Evolutionary conservation across 257 asterid genomes (phyloP).

Genomic region (Solanum neorickii): DNA sequence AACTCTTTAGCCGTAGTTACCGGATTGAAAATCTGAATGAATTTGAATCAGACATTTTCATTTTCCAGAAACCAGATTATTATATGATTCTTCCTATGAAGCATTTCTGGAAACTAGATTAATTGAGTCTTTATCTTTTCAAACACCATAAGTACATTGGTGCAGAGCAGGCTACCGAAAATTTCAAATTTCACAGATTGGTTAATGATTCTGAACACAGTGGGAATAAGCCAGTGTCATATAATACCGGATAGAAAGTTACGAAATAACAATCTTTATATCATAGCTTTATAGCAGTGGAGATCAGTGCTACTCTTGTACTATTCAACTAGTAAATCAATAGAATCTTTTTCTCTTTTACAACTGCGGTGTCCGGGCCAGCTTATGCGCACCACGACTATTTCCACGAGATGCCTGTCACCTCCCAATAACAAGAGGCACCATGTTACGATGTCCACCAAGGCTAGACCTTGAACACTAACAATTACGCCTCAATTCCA

Average conservation of each 20-base stretch:
- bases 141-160: neutral
- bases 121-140: neutral
- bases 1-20: neutral
- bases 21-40: neutral
- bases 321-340: neutral
- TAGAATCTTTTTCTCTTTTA: neutral
- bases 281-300: neutral
- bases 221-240: neutral
- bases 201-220: neutral
- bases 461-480: neutral
- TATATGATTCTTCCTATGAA: neutral
- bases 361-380: neutral
- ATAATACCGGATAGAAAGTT: neutral
- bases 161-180: neutral
- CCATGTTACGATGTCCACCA: neutral
- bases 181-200: neutral
- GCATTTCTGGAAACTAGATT: neutral
- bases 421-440: neutral
- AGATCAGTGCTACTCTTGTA: neutral
- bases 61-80: neutral
- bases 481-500: neutral
- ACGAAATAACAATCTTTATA: neutral
- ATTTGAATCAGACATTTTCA: neutral
- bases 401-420: neutral
- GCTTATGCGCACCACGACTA: neutral